These are phyloP conservation scores for Saccharomyces mikatae DNA, from an alignment of 805 yeast species.

Conservation along the genomic window DNA sequence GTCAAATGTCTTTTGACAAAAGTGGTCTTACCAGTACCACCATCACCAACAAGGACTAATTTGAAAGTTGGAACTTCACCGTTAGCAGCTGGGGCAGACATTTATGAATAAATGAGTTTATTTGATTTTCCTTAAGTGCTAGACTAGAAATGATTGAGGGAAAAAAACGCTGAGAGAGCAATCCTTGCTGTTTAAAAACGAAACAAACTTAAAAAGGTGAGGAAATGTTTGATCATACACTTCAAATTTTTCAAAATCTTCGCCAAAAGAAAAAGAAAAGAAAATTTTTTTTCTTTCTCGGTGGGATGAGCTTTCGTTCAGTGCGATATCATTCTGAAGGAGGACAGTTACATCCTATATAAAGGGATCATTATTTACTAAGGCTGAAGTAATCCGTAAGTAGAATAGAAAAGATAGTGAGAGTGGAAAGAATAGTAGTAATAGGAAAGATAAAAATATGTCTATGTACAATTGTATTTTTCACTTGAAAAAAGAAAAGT, in stretches of 20 bases:
- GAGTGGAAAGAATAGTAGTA: background rate
- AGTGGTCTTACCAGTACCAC: slow-evolving; percentile 99
- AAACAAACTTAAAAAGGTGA: background rate
- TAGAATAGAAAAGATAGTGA: background rate
- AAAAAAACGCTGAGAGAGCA: background rate
- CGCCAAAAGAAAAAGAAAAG: background rate
- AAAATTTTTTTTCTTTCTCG: background rate
- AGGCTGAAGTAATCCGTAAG: background rate
- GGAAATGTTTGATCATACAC: background rate
- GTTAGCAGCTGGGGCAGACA: slow-evolving; percentile 41
- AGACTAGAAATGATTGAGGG: background rate
- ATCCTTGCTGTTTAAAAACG: background rate
- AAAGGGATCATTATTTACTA: background rate
- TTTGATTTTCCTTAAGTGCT: background rate
- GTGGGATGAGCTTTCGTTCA: background rate
- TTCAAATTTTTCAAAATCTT: background rate
- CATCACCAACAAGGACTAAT: slow-evolving; percentile 98
- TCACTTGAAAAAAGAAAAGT: background rate
- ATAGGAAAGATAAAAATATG: background rate
- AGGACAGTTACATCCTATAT: background rate
- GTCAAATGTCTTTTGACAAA: slow-evolving; percentile 99
- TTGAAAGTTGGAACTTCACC: slow-evolving; percentile 89
- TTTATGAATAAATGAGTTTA: slow-evolving; percentile 14
- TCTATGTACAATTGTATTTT: background rate
- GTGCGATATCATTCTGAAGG: background rate